These are phyloP conservation scores for Mycena sanguinolenta DNA, from an alignment of 768 basidiomycete genomes.

Conservation along the genomic window DNA sequence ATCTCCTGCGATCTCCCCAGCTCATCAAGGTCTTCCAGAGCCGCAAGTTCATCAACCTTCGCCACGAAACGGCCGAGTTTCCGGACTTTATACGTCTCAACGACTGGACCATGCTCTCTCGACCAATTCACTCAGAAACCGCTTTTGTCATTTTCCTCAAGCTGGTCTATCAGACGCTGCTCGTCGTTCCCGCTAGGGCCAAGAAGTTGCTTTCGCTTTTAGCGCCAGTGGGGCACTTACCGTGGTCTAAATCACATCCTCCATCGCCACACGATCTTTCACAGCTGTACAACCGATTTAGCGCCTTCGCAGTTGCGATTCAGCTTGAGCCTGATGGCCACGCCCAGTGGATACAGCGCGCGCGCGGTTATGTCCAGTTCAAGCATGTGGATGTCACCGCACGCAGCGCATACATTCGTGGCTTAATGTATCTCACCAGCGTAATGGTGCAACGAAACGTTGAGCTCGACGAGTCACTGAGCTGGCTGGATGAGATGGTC, in stretches of 20 bases:
- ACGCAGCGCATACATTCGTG: constrained; percentile 80
- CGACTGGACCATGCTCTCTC: constrained; percentile 66
- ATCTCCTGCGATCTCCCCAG: constrained; percentile 67
- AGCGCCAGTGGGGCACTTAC: constrained; percentile 77
- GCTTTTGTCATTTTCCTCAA: constrained; percentile 87
- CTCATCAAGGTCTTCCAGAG: constrained; percentile 82
- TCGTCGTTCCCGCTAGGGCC: constrained; percentile 56
- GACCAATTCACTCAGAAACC: constrained; percentile 69
- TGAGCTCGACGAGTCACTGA: constrained; percentile 64
- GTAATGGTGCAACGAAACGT: constrained; percentile 69
- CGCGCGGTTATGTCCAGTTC: constrained; percentile 78
- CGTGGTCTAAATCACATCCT: constrained; percentile 68
- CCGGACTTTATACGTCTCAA: constrained; percentile 76
- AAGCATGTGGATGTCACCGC: constrained; percentile 72
- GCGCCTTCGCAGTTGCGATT: constrained; percentile 77
- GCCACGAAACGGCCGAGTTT: constrained; percentile 72
- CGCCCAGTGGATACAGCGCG: constrained; percentile 70
- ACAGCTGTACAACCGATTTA: constrained; percentile 86
- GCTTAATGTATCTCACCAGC: constrained; percentile 77
- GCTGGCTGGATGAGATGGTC: constrained; percentile 77
- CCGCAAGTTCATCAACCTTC: constrained; percentile 81
- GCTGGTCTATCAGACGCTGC: constrained; percentile 70
- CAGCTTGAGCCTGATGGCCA: constrained; percentile 69
- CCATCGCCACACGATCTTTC: constrained; percentile 72
- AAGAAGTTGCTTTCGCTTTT: constrained; percentile 81